Percentiles rank a stretch among this genome's conserved stretches.
Evolutionary conservation across 331 rosid species (phyloP).

Genomic region (Telfairia occidentalis): DNA sequence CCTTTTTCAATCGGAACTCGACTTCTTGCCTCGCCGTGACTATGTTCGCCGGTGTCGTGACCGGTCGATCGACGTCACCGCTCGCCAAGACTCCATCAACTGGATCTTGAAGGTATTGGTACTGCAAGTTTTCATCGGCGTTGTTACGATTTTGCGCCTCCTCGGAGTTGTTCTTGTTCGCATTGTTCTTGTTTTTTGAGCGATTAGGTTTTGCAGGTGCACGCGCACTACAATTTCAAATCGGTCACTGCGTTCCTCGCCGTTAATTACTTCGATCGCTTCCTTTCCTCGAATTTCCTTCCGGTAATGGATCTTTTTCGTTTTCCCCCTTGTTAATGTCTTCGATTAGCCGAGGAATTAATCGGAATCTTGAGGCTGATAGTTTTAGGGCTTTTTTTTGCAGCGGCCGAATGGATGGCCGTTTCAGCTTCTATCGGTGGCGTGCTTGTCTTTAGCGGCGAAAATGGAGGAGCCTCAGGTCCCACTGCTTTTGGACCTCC

Average conservation of each 20-base stretch:
- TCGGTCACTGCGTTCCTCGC: conserved; percentile 65
- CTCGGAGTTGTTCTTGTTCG: neutral
- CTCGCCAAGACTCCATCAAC: conserved; percentile 56
- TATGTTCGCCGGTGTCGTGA: conserved; percentile 32
- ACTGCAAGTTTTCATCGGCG: neutral
- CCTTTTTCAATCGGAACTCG: conserved; percentile 20
- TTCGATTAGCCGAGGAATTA: neutral
- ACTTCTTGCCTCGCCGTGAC: conserved; percentile 29
- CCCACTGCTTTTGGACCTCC: conserved; percentile 52
- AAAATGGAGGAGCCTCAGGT: conserved; percentile 60
- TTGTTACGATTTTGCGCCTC: neutral
- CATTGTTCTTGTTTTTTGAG: neutral
- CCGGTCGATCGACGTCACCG: conserved; percentile 27
- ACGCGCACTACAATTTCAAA: conserved; percentile 30
- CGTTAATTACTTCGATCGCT: conserved; percentile 66
- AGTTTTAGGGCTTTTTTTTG: neutral
- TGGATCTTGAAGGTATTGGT: conserved; percentile 58
- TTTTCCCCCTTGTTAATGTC: neutral
- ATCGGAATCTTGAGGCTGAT: neutral
- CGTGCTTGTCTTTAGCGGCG: conserved; percentile 69
- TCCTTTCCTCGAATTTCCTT: conserved; percentile 39
- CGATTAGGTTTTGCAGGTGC: conserved; percentile 36
- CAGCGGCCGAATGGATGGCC: conserved; percentile 27
- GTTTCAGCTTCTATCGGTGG: conserved; percentile 60
- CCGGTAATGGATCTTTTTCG: conserved; percentile 25